Evolutionary conservation across 2,329 filamentous ascomycete species (phyloP), one percentile per base, ranked within the genome.

Genomic region (Emmonsiellopsis sp.): DNA sequence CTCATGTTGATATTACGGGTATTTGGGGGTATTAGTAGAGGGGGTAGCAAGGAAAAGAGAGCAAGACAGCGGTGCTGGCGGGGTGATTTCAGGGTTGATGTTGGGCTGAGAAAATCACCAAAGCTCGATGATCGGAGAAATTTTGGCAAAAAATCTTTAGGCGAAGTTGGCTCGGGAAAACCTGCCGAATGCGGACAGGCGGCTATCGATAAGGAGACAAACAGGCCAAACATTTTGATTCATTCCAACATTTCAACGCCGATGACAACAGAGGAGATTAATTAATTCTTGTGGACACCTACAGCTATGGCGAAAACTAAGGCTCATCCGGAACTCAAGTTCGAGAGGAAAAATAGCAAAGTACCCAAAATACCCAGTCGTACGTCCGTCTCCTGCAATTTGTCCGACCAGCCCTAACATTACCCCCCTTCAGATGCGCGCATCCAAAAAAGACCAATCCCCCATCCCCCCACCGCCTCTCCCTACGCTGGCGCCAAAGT

Each of bases 391-490:
- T 17, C 44, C 48, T 31, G 11, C 5, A 14, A 8, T 44, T 10
- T 27, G 31, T n/a, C 6, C 3, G 17, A 39, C 11, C 36, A 13
- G 7, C 31, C 3, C 45, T 48, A 48, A 48, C 21, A 27, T 10
- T 44, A 44, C 7, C 40, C 6, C 52, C 47, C 32, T 21, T 21
- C 49, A 77, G 76, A 77, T 58, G 71, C 74, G 11, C 71, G 67
- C 54, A 66, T 83, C 49, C 63, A 72, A 57, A 81, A 80, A 63
- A 77, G 81, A 0, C 80, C 81, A 0, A 76, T 84, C 58, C 74
- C 77, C n/a, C 81, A 76, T 63, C 71, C 80, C 3, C 67, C 80
- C 2, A 67, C 80, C 33, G 70, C 79, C 3, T 77, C 77, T 0
- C 77, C 79, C 3, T 80, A 79, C 65, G 68, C 77, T 14, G 73